Evolutionary conservation across 345 rosid species (phyloP), one percentile per base, ranked within the genome.

Genomic region (Camelina laxa): DNA sequence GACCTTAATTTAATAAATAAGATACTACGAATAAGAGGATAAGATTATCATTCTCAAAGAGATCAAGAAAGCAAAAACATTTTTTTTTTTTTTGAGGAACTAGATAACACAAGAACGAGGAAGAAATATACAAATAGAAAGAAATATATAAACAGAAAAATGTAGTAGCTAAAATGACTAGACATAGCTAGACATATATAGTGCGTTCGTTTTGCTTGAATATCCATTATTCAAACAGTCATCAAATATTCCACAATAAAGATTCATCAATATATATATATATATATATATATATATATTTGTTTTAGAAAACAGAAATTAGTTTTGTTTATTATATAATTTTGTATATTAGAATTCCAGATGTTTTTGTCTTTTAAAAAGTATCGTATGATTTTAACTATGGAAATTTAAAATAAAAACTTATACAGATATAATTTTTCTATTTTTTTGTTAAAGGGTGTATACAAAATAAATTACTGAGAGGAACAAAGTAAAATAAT

Each of bases 1-100:
- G 9, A 79, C 82, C 82, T 79, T 63, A 31, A 79, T 63, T 14
- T 65, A 65, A 71, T 17, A 36, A 47, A 22, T 9, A 65, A 14
- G 21, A 19, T n/a, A n/a, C 3, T 1, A 36, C 65, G 5, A 45
- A 59, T 35, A 58, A 17, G n/a, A 36, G 54, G 11, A 71, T 62
- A 5, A 2, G 35, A 70, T 48, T 24, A 17, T 65, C 27, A 48
- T 36, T 36, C 7, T 56, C n/a, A 57, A 70, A 35, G 44, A 12
- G 19, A 70, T 67, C 38, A 49, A 64, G 66, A 76, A 33, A 70
- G 35, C 57, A 56, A 64, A 63, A 33, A 7, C 0, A 2, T 42
- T 14, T 69, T 14, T 48, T 48, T 44, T 22, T 49, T 19, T 33
- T 45, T 33, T 17, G 10, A 27, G 19, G 10, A 60, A 49, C 17